Conservation (phyloP, 1,139 yeast genomes). For the Arxiozyma heterogenica region DNA sequence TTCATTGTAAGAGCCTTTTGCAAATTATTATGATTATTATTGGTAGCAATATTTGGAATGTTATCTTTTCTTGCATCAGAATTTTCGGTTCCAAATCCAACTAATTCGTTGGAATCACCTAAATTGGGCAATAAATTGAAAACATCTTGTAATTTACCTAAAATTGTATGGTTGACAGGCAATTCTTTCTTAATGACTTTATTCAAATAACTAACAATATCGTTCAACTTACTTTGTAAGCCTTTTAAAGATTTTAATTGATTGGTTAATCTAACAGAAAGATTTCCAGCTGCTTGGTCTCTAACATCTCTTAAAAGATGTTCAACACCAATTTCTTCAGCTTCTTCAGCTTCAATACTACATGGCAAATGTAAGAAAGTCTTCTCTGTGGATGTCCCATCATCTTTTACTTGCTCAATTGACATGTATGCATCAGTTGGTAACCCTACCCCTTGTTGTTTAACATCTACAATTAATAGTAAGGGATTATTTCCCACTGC, state of each 20-base stretch:
- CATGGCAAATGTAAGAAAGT: conserved; percentile 93
- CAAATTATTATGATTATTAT: conserved; percentile 39
- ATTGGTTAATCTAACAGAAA: conserved; percentile 77
- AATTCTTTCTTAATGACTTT: conserved; percentile 62
- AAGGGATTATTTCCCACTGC: conserved; percentile 60
- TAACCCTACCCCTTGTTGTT: conserved; percentile 71
- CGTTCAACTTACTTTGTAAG: conserved; percentile 68
- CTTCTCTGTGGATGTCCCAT: conserved; percentile 89
- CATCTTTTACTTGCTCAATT: conserved; percentile 90
- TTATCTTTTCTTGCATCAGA: background rate
- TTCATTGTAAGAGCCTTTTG: conserved; percentile 79
- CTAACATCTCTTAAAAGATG: conserved; percentile 88
- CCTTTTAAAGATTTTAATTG: conserved; percentile 86
- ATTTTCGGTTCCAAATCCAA: conserved; percentile 2
- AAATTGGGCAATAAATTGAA: conserved; percentile 88
- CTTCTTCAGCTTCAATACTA: conserved; percentile 92
- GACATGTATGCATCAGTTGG: conserved; percentile 96
- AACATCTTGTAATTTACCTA: conserved; percentile 90
- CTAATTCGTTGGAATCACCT: conserved; percentile 18
- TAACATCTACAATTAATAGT: conserved; percentile 83
- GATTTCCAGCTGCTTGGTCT: conserved; percentile 92
- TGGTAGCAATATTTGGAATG: conserved; percentile 7
- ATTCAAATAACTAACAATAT: conserved; percentile 69
- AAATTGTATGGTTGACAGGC: conserved; percentile 82
- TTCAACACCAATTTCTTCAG: conserved; percentile 98